Evolutionary conservation across 352 stramenopile species (phyloP), one percentile per base, ranked within the genome.

Genomic region (Phytophthora fragariae): DNA sequence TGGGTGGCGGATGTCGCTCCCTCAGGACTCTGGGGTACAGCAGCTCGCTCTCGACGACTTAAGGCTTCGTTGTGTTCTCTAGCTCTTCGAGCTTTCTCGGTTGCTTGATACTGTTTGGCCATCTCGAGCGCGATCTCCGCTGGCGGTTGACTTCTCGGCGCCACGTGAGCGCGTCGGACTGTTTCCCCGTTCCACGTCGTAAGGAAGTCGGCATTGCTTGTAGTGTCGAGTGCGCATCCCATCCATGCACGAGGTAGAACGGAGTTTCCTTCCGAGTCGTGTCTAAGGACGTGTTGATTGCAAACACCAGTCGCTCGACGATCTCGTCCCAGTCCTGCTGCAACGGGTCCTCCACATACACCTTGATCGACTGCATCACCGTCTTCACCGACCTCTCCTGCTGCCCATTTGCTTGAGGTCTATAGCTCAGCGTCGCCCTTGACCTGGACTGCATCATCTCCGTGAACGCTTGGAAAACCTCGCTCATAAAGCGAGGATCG

Each of bases 401-500:
- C 19, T 73, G 58, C 1, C 56, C 68, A 15, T 75, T 75, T 1
- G 61, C 60, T 53, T 70, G 68, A 1, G 60, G 61, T 8, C 60
- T n/a, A 41, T 70, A 75, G 14, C 39, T 62, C 19, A 75, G 19
- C 14, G 68, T 70, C 0, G 55, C 54, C 24, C 61, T 24, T 1
- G 33, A 60, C 5, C 54, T 21, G 1, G 24, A 39, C 27, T 62
- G 29, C 27, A 70, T 69, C 61, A 64, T 61, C 11, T 70, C 53
- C 2, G 50, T 17, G 47, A 75, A 75, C 7, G 50, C 44, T 46
- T 54, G 35, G 24, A 66, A 66, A 1, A 70, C 59, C 14, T 74
- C 61, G 6, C 58, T 61, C 68, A 68, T 64, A 35, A 74, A 74
- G 17, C 61, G 44, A 14, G 61, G 68, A 17, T 70, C 68, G 9